These are phyloP conservation scores for Aspergillus saccharolyticus DNA, from an alignment of 495 filamentous ascomycete species.

Conservation along the genomic window DNA sequence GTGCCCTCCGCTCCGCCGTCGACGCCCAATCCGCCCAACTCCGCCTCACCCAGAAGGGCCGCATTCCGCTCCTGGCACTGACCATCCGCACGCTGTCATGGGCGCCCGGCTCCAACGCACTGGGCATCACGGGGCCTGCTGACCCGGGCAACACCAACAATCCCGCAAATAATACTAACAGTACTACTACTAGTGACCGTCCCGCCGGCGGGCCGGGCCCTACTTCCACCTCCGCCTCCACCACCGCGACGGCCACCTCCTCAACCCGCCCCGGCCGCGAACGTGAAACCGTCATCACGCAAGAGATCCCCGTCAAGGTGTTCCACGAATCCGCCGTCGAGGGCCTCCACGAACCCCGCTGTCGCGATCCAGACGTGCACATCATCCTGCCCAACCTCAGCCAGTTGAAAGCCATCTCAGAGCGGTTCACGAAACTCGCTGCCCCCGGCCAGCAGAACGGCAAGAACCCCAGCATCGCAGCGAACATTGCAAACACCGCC, in stretches of 20 bases:
- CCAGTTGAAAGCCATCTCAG: conserved; percentile 84
- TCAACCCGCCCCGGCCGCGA: conserved; percentile 34
- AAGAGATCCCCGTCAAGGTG: conserved; percentile 91
- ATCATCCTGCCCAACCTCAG: conserved; percentile 79
- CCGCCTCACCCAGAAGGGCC: conserved; percentile 88
- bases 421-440: conserved; percentile 85
- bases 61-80: conserved; percentile 74
- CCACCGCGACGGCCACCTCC: not conserved
- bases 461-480: conserved; percentile 23
- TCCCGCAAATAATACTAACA: no score
- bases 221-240: not conserved
- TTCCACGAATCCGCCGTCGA: conserved; percentile 74
- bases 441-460: conserved; percentile 7
- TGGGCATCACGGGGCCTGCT: conserved; percentile 40
- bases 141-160: no score
- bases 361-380: conserved; percentile 89
- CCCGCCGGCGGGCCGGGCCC: no score
- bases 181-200: not conserved
- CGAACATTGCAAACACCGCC: conserved; percentile 10
- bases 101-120: conserved; percentile 41
- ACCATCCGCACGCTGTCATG: conserved; percentile 64
- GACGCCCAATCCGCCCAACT: conserved; percentile 72
- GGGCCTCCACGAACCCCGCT: conserved; percentile 81
- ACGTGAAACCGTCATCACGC: conserved; percentile 85
- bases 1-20: conserved; percentile 79